A percentile compares a stretch with the other conserved stretches of the same genome.
Conservation (phyloP, 148 eudicot genomes). For the Rhododendron williamsianum region DNA sequence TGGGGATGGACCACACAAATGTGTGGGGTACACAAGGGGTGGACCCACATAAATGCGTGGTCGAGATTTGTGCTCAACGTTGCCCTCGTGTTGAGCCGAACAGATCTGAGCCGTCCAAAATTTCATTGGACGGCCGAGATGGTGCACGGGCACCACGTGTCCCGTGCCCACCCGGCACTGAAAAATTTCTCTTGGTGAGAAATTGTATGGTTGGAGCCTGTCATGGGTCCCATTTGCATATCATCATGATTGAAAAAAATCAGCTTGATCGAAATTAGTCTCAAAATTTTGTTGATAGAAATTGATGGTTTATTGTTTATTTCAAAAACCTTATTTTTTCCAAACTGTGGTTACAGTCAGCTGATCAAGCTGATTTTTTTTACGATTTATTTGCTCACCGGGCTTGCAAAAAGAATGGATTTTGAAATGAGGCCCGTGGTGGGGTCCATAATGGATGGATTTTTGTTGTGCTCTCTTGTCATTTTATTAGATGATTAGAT, state of each 20-base stretch:
- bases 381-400: neutral
- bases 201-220: neutral
- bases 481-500: neutral
- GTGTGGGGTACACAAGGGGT: too few species aligned
- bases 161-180: too few species aligned
- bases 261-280: neutral
- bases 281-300: neutral
- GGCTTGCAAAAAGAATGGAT: neutral
- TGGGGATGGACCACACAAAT: too few species aligned
- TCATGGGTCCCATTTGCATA: neutral
- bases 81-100: neutral
- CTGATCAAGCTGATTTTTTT: neutral
- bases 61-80: too few species aligned
- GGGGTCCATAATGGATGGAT: constrained; percentile 5
- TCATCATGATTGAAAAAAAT: neutral
- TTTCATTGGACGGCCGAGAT: too few species aligned
- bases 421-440: neutral
- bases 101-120: too few species aligned
- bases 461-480: constrained; percentile 3
- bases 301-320: neutral
- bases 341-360: neutral
- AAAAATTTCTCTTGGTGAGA: too few species aligned
- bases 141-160: too few species aligned
- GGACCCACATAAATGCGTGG: too few species aligned
- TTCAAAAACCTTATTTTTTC: neutral